Evolutionary conservation across 2,329 filamentous ascomycete species (phyloP).

Genomic region (Paraconiothyrium sp.): DNA sequence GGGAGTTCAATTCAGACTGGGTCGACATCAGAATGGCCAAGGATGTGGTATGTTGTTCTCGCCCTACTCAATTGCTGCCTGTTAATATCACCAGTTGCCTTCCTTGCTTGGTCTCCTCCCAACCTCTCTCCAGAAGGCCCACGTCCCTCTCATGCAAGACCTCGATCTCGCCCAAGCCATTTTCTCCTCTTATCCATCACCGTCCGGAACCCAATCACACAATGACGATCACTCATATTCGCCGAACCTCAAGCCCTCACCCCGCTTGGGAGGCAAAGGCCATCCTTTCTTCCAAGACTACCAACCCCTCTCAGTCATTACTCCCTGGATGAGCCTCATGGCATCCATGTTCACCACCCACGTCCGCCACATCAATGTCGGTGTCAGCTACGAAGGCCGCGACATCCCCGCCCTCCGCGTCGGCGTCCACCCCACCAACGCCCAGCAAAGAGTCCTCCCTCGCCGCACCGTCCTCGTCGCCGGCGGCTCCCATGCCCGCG

Average conservation of each 20-base stretch:
- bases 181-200: slow-evolving; percentile 75
- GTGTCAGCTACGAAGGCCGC: slow-evolving; percentile 86
- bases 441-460: slow-evolving; percentile 55
- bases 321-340: slow-evolving; percentile 91
- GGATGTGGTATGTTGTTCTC: slow-evolving; percentile 68
- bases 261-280: slow-evolving; percentile 58
- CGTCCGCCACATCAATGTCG: slow-evolving; percentile 77
- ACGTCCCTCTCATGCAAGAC: slow-evolving; percentile 81
- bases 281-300: slow-evolving; percentile 89
- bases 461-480: slow-evolving; percentile 83
- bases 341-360: slow-evolving; percentile 89
- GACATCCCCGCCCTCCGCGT: slow-evolving; percentile 85
- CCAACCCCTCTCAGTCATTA: slow-evolving; percentile 83
- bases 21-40: slow-evolving; percentile 84
- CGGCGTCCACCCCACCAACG: slow-evolving; percentile 66
- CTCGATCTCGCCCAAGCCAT: slow-evolving; percentile 74
- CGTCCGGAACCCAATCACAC: slow-evolving; percentile 40
- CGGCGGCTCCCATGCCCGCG: slow-evolving; percentile 89
- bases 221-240: slow-evolving; percentile 38
- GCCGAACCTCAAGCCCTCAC: slow-evolving; percentile 37
- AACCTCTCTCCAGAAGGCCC: slow-evolving; percentile 72
- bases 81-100: slow-evolving; percentile 60
- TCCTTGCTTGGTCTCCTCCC: slow-evolving; percentile 83
- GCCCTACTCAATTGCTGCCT: slow-evolving; percentile 1
- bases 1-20: slow-evolving; percentile 83